Conservation (phyloP, 225 moss, liverwort and hornwort genomes). For the Climacium dendroides region DNA sequence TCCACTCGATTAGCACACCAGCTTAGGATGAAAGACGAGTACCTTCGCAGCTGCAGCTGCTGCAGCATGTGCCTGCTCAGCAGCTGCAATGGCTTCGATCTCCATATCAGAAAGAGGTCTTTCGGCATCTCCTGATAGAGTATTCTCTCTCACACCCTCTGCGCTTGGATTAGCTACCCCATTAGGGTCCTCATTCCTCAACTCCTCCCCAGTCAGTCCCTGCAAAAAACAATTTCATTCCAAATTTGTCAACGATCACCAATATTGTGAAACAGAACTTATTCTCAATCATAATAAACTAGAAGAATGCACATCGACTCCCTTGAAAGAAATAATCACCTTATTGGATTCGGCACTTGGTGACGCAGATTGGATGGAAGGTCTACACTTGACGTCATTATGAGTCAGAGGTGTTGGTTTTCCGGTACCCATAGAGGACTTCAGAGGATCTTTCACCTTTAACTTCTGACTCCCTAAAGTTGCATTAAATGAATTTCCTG, state of each 20-base stretch:
- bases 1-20: background rate
- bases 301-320: background rate
- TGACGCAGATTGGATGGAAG: constrained; percentile 16
- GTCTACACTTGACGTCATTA: constrained; percentile 10
- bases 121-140: constrained; percentile 1
- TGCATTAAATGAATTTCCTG: constrained; percentile 19
- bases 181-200: background rate
- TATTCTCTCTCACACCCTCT: constrained; percentile 11
- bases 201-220: constrained; percentile 21
- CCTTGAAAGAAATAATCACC: background rate
- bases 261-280: background rate
- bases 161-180: background rate
- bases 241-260: background rate
- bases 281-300: background rate
- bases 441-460: constrained; percentile 17
- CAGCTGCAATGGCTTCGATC: constrained; percentile 39
- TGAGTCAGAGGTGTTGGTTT: background rate
- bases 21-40: background rate
- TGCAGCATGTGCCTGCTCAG: constrained; percentile 52
- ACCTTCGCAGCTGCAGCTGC: constrained; percentile 58
- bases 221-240: background rate
- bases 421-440: background rate
- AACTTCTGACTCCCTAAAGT: constrained; percentile 5
- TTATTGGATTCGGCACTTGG: constrained; percentile 11
- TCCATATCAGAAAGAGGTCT: constrained; percentile 39